Evolutionary conservation across 345 rosid species (phyloP).

Genomic region (Moricandia moricandioides): DNA sequence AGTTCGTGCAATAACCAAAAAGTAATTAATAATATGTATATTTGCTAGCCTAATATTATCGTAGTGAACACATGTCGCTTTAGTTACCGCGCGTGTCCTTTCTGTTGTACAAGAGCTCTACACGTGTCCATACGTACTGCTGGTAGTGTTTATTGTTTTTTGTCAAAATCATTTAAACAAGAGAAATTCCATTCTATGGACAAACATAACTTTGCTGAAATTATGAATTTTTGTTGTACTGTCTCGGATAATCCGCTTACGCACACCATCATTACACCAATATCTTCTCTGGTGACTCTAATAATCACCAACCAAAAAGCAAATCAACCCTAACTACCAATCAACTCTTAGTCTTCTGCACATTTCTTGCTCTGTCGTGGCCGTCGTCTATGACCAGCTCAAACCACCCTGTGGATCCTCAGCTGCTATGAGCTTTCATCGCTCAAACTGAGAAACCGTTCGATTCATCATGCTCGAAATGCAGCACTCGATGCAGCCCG

Average conservation of each 20-base stretch:
- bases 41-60: not conserved
- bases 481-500: no score
- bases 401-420: not conserved
- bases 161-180: no score
- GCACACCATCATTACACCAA: not conserved
- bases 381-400: not conserved
- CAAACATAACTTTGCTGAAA: no score
- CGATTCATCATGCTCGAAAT: no score
- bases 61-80: slow-evolving; percentile 2
- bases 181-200: no score
- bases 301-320: not conserved
- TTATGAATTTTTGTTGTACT: no score
- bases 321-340: not conserved
- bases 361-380: not conserved
- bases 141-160: no score
- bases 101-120: not conserved
- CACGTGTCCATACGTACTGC: not conserved
- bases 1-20: not conserved
- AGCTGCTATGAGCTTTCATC: no score
- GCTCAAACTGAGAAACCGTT: no score
- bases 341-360: not conserved
- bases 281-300: not conserved
- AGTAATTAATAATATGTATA: not conserved
- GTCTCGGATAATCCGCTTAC: not conserved
- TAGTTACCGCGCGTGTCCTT: slow-evolving; percentile 13